Conservation (phyloP, 768 basidiomycete species). For the Tricholoma matsutake region DNA sequence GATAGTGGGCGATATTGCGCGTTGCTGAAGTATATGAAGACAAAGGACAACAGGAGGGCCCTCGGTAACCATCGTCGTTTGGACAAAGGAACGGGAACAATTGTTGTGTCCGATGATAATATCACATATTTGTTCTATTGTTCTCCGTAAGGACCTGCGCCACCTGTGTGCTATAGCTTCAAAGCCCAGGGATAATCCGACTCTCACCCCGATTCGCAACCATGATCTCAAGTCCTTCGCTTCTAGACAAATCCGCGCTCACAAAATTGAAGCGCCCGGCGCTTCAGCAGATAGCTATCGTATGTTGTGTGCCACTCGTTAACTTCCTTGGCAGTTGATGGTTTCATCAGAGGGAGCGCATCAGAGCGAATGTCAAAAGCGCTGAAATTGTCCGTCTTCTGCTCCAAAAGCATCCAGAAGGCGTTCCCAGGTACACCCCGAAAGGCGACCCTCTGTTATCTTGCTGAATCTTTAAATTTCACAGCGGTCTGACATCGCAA, state of each 20-base stretch:
- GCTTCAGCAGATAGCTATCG: conserved; percentile 20
- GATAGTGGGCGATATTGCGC: not conserved
- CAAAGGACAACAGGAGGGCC: not conserved
- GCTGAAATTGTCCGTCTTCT: conserved; percentile 16
- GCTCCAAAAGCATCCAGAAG: conserved; percentile 13
- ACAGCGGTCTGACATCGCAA: conserved; percentile 5
- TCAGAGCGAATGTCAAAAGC: conserved; percentile 22
- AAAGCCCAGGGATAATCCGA: not conserved
- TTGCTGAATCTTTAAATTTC: not conserved
- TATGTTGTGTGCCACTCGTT: not conserved
- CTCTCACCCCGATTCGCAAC: not conserved
- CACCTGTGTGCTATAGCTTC: not conserved
- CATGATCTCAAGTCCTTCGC: not conserved
- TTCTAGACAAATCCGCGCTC: conserved; percentile 10
- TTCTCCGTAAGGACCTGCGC: conserved; percentile 3
- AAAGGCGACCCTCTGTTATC: not conserved
- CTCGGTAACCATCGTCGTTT: not conserved
- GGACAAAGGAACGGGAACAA: not conserved
- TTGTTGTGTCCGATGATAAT: not conserved
- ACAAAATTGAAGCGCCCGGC: conserved; percentile 10
- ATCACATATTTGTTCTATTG: conserved; percentile 8
- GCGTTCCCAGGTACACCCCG: conserved; percentile 9
- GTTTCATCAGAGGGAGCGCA: conserved; percentile 15
- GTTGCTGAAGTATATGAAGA: not conserved
- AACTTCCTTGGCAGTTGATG: not conserved